A percentile compares a stretch with the other conserved stretches of the same genome.
Conservation (phyloP, 2,329 filamentous ascomycete genomes). For the Cryoendolithus antarcticus region DNA sequence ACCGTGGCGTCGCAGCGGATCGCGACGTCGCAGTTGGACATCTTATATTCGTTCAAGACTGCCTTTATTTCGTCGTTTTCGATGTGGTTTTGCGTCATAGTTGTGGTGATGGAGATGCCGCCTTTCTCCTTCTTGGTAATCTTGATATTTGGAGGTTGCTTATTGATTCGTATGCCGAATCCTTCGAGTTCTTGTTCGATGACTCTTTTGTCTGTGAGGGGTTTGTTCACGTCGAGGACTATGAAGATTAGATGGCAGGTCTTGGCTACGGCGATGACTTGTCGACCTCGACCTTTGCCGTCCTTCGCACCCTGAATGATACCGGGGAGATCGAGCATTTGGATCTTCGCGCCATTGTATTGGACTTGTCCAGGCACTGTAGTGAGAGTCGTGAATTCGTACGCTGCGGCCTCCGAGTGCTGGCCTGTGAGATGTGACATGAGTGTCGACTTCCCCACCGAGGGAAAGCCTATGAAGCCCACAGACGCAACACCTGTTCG, state of each 20-base stretch:
- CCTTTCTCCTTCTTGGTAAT: conserved; percentile 99
- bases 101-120: conserved; percentile 90
- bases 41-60: conserved; percentile 93
- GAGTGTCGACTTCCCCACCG: conserved; percentile 94
- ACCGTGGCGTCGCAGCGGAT: conserved; percentile 97
- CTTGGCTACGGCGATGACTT: conserved; percentile 98
- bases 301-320: conserved; percentile 99
- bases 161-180: conserved; percentile 96
- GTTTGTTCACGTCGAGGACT: conserved; percentile 96
- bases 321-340: conserved; percentile 96
- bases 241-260: conserved; percentile 99
- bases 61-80: conserved; percentile 94
- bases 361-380: conserved; percentile 91
- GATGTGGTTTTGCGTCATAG: conserved; percentile 81
- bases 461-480: conserved; percentile 96
- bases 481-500: conserved; percentile 94
- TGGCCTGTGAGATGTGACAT: conserved; percentile 93
- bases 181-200: conserved; percentile 94
- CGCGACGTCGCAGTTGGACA: conserved; percentile 91
- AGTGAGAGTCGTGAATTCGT: conserved; percentile 97
- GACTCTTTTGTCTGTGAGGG: conserved; percentile 87
- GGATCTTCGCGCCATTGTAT: conserved; percentile 94
- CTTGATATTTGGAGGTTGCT: conserved; percentile 92
- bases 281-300: conserved; percentile 89
- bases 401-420: conserved; percentile 92